Evolutionary conservation across 176 grass and related monocot species (phyloP), one percentile per base, ranked within the genome.

Genomic region (Oryza glaberrima): DNA sequence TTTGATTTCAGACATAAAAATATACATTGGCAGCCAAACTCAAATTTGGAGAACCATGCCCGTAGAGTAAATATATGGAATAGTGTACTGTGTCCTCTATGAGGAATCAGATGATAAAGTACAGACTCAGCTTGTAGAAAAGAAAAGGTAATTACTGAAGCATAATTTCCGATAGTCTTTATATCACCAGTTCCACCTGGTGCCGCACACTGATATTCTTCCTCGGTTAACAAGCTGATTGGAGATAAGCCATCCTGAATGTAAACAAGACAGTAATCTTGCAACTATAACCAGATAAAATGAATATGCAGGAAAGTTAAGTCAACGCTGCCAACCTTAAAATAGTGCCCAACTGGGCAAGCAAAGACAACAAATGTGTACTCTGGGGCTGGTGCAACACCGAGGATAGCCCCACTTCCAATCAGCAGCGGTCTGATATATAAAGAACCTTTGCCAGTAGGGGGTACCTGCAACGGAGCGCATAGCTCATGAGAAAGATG

Each of bases 101-200:
- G 43, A 72, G 11, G 63, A 85, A 85, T 8, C 23, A 85, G 40
- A 86, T 17, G n/a, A 35, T 23, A 43, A 40, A 32, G 35, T 76
- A 30, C 17, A 82, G 14, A 84, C 20, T 48, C 78, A 6, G 73
- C 22, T 41, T 66, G 47, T 14, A 91, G 51, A 56, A 61, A 58
- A 32, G 30, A 32, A 10, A 75, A 61, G 20, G 43, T 67, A 35
- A 36, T 92, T 89, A 99, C 96, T 11, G 93, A 92, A 77, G 90
- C 93, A 92, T 99, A 99, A 84, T 99, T 99, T 65, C 93, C 93
- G 22, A 99, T 98, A 7, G 91, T 91, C 81, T 99, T 99, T 49
- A 96, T 89, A 83, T 92, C 81, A 61, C 96, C 93, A 25, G 96
- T 99, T 78, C 96, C 96, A 72, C 96, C 96, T 35, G 90, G 93